Evolutionary conservation across 2,329 filamentous ascomycete species (phyloP).

Genomic region (Microsporum audouinii): DNA sequence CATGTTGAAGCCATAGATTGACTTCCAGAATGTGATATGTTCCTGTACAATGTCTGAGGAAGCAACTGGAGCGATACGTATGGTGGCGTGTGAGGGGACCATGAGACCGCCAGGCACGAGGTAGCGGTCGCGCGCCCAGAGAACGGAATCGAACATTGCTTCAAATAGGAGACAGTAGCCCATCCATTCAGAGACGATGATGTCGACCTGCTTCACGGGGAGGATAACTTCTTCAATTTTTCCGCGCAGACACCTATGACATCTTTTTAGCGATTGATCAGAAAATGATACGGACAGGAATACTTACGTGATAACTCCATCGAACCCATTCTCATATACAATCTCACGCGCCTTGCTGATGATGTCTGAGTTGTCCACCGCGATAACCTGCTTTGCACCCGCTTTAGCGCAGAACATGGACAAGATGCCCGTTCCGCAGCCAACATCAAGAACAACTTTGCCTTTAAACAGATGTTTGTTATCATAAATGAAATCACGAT

Average conservation of each 20-base stretch:
- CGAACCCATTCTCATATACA: slow-evolving; percentile 66
- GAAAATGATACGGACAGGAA: not conserved
- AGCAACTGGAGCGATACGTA: slow-evolving; percentile 69
- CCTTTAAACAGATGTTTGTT: slow-evolving; percentile 78
- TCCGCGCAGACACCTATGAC: slow-evolving; percentile 55
- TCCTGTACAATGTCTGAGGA: slow-evolving; percentile 69
- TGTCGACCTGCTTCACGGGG: slow-evolving; percentile 71
- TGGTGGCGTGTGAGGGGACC: slow-evolving; percentile 72
- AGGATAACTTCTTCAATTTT: slow-evolving; percentile 77
- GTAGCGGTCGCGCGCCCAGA: slow-evolving; percentile 79
- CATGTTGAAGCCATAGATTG: slow-evolving; percentile 95
- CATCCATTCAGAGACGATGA: slow-evolving; percentile 98
- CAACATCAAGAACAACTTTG: slow-evolving; percentile 82
- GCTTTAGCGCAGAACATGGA: slow-evolving; percentile 92
- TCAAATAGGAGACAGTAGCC: slow-evolving; percentile 88
- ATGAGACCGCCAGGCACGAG: slow-evolving; percentile 69
- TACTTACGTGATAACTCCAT: slow-evolving; percentile 54
- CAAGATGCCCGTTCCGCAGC: slow-evolving; percentile 73
- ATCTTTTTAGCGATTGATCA: not conserved
- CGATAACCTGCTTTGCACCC: slow-evolving; percentile 73
- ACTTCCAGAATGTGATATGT: slow-evolving; percentile 73
- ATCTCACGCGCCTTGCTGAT: slow-evolving; percentile 79
- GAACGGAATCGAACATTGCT: slow-evolving; percentile 87
- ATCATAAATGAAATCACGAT: slow-evolving; percentile 88
- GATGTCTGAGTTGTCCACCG: slow-evolving; percentile 86